Percentiles rank a stretch among this genome's conserved stretches.
phyloP scores from a whole-genome alignment of 1,284 basidiomycete genomes.

The Singerocomus inundabilis region DNA sequence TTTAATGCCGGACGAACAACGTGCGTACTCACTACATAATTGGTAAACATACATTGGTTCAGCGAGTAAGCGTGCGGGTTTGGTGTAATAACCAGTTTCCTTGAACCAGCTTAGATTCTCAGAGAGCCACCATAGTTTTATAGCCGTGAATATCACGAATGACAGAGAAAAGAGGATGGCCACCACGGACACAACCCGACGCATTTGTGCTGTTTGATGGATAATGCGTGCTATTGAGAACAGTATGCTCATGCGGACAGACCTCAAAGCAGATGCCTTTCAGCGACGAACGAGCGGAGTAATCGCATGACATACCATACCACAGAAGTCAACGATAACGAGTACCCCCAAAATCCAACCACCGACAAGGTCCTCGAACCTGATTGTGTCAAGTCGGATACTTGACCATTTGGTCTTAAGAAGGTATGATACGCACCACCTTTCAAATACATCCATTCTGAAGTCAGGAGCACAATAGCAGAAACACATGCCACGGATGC shows the following conservation, averaged over 20 bases:
- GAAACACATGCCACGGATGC: constrained; percentile 19
- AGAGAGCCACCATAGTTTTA: constrained; percentile 14
- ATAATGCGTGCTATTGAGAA: constrained; percentile 25
- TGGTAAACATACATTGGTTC: constrained; percentile 9
- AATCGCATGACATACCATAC: constrained; percentile 16
- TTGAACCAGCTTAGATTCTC: constrained; percentile 11
- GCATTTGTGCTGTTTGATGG: constrained; percentile 7
- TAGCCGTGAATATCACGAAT: background rate
- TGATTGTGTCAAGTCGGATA: background rate
- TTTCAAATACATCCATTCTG: constrained; percentile 18
- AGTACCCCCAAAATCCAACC: constrained; percentile 18
- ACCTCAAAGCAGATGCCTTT: constrained; percentile 12
- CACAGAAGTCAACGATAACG: background rate
- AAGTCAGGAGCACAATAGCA: constrained; percentile 6
- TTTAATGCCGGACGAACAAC: background rate
- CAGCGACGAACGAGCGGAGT: background rate
- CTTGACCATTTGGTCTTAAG: background rate
- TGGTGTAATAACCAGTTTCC: background rate
- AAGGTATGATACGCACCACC: constrained; percentile 14
- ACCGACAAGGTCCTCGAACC: constrained; percentile 2
- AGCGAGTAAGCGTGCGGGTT: constrained; percentile 2
- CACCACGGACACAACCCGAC: constrained; percentile 8
- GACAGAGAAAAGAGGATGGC: constrained; percentile 8
- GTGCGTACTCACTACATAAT: constrained; percentile 15
- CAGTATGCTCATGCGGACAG: constrained; percentile 25